Base-by-base conservation (phyloP, 139 green algal genomes). In the Eudorina sp. region DNA sequence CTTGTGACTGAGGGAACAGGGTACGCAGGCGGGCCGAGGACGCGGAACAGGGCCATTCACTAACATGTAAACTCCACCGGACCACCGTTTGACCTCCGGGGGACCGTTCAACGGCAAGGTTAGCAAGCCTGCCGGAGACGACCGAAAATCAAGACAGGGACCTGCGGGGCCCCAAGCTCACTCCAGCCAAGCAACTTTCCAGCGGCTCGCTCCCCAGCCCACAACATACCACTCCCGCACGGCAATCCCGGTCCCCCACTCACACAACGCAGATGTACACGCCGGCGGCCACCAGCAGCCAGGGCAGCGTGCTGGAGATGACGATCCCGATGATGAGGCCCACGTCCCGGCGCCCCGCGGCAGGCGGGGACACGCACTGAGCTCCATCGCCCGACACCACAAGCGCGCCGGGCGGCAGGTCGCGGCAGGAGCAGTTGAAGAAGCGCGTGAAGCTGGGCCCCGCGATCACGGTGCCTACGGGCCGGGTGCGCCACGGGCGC, bases 1-100 rank as follows among this genome's bases (percentile, higher is more conserved):
- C 60, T 89, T 90, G 85, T 90, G 70, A 13, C 89, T 92, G 73
- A n/a, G 5, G 4, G 46, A 29, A n/a, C n/a, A n/a, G n/a, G n/a
- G n/a, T n/a, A n/a, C n/a, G n/a, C n/a, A n/a, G n/a, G n/a, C n/a
- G n/a, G n/a, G n/a, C n/a, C n/a, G n/a, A n/a, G n/a, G n/a, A n/a
- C n/a, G n/a, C n/a, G n/a, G n/a, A n/a, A n/a, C n/a, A n/a, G n/a
- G n/a, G n/a, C n/a, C n/a, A n/a, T n/a, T n/a, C n/a, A n/a, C n/a
- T n/a, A n/a, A n/a, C n/a, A n/a, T n/a, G n/a, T n/a, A n/a, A n/a
- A n/a, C n/a, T n/a, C n/a, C n/a, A n/a, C n/a, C n/a, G n/a, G n/a
- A n/a, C n/a, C n/a, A n/a, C n/a, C n/a, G n/a, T n/a, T n/a, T n/a
- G n/a, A n/a, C n/a, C n/a, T n/a, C n/a, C n/a, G n/a, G n/a, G n/a